A percentile compares a stretch with the other conserved stretches of the same genome.
These are phyloP conservation scores for Marsdenia floribunda DNA, from an alignment of 257 asterid genomes.

Conservation along the genomic window DNA sequence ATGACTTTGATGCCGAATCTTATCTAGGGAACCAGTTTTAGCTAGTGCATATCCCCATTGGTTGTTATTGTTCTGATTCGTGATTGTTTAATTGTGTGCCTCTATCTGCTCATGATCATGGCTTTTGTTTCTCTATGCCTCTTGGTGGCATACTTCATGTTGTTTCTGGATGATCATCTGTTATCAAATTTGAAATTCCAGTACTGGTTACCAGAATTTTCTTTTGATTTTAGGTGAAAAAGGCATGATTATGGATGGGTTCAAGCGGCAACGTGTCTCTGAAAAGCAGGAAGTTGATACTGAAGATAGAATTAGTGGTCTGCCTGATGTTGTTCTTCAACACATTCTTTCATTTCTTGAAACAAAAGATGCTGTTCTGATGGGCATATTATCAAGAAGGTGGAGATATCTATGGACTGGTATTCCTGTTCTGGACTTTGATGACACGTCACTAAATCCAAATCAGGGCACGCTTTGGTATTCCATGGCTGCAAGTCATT, in stretches of 20 bases:
- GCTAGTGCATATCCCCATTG: background rate
- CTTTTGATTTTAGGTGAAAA: conserved; percentile 10
- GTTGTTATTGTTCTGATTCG: background rate
- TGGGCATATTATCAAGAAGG: conserved; percentile 39
- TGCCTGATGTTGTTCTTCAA: conserved; percentile 46
- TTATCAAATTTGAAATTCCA: conserved; percentile 23
- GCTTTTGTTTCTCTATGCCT: background rate
- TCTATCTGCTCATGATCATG: background rate
- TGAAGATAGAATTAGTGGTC: conserved; percentile 39
- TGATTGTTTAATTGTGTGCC: background rate
- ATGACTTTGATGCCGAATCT: background rate
- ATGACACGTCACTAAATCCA: conserved; percentile 38
- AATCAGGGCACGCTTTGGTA: conserved; percentile 15
- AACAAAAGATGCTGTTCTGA: conserved; percentile 44
- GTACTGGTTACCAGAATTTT: background rate
- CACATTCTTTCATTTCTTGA: conserved; percentile 48
- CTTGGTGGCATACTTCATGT: background rate
- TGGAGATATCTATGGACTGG: conserved; percentile 52
- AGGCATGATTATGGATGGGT: conserved; percentile 17
- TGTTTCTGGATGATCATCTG: background rate
- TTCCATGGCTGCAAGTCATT: conserved; percentile 25
- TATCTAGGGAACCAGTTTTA: background rate
- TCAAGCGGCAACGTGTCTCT: conserved; percentile 21
- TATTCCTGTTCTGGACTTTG: conserved; percentile 40
- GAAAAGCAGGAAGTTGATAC: conserved; percentile 12